phyloP scores from a whole-genome alignment of 108 stramenopile species.

The Stephanodiscus triporus region DNA sequence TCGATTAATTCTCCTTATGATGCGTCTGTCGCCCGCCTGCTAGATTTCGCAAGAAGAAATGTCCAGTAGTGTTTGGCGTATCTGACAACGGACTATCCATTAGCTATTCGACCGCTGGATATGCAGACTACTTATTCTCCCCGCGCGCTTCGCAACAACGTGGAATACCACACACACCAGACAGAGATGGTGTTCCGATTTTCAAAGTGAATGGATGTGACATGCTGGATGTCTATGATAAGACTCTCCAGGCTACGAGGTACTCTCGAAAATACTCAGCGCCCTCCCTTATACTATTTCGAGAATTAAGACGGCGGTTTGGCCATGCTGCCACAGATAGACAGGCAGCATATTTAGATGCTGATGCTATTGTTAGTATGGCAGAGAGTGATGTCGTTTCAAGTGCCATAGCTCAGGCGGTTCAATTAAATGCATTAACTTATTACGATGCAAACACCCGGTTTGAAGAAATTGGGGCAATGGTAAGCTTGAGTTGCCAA shows the following conservation, averaged over 20 bases:
- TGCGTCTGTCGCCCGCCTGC: too few relatives aligned
- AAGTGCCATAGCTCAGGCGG: slow-evolving; percentile 55
- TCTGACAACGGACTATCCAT: slow-evolving; percentile 85
- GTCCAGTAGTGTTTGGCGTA: slow-evolving; percentile 82
- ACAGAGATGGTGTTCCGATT: slow-evolving; percentile 53
- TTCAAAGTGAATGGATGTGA: slow-evolving; percentile 69
- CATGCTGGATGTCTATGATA: slow-evolving; percentile 72
- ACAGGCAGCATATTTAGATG: slow-evolving; percentile 72
- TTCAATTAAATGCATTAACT: slow-evolving; percentile 55
- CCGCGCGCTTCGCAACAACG: slow-evolving; percentile 22
- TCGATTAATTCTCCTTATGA: too few relatives aligned
- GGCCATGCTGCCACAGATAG: slow-evolving; percentile 91
- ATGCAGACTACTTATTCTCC: slow-evolving; percentile 58
- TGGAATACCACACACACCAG: background rate
- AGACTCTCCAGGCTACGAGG: slow-evolving; percentile 58
- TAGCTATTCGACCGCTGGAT: slow-evolving; percentile 65
- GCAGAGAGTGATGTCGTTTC: slow-evolving; percentile 57
- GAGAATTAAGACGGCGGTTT: slow-evolving; percentile 72
- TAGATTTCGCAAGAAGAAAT: slow-evolving; percentile 65
- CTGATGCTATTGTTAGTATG: slow-evolving; percentile 46
- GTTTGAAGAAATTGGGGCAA: slow-evolving; percentile 58
- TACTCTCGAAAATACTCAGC: slow-evolving; percentile 63
- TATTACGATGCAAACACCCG: slow-evolving; percentile 56
- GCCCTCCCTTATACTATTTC: slow-evolving; percentile 69
- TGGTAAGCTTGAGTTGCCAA: slow-evolving; percentile 4